Evolutionary conservation across 1,284 basidiomycete genomes (phyloP), one percentile per base, ranked within the genome.

Genomic region (Cerioporus squamosus): DNA sequence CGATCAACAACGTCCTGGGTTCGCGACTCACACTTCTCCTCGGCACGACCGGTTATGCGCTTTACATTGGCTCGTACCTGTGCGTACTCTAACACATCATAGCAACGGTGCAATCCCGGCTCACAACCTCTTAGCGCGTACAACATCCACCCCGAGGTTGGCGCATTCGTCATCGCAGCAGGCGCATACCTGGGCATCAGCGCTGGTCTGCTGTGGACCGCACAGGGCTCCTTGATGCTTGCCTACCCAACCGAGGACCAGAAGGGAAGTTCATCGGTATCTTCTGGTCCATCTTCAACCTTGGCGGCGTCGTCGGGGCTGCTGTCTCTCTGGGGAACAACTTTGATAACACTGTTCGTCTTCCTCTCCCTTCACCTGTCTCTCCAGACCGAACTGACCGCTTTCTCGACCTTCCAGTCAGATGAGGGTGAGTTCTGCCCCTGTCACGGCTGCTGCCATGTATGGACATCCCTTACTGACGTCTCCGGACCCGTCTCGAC

Each of bases 171-270:
- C 53, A 87, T 95, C 63, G 84, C 80, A 29, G 81, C 91, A 0
- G 94, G 93, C 33, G 91, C 91, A 29, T 76, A 95, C 57, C 86
- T 95, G 17, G 94, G 94, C 45, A 68, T 94, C 51, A 94, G 91
- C 68, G 94, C 94, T 14, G 91, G 90, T 46, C 71, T 95, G 24
- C 78, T 95, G n/a, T 94, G 92, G 93, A 88, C 90, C 0, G 90
- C 90, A 1, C 93, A 95, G 68, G 93, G 93, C 18, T 86, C 86
- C 5, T 77, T 94, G 61, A 94, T 94, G 87, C 78, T 95, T 67
- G 82, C 90, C 1, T 95, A 94, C 71, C 88, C 91, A 0, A 92
- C 87, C 40, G 88, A 90, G 70, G 68, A 75, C 63, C 81, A 93
- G 70, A 96, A 95, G 93, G 93, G 15, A 77, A 77, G 54, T 91